Base-by-base conservation (phyloP, 768 basidiomycete genomes). In the Macrolepiota dolichaula region DNA sequence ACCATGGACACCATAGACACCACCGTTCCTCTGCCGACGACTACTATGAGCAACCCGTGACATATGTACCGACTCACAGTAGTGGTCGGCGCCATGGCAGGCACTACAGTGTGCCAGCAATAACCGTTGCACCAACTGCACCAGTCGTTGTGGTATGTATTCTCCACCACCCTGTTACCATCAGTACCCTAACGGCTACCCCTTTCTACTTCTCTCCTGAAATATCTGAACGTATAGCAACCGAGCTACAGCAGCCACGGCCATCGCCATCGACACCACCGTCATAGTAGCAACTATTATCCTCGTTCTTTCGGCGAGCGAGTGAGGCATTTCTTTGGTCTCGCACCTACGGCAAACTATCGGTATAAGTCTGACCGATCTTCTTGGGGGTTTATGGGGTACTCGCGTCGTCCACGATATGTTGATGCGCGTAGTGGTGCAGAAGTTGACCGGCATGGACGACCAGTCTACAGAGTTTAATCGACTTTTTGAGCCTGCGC, bases 321-420 rank as follows among this genome's bases (percentile, higher is more conserved):
- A 50, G 58, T 85, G 35, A 77, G 80, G 42, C 80, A 78, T 32
- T 84, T 85, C 73, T 82, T 85, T 63, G 83, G 83, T 19, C 71
- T 85, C 19, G 77, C 78, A 6, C 77, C 76, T 6, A 70, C 68
- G 25, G 65, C 72, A 29, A 73, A 73, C 52, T 74, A 78, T 63
- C 77, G 75, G 55, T 77, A 79, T 66, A 77, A 77, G 63, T 76
- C 76, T 29, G 74, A 78, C 66, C 71, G 73, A 56, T 74, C 75
- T 49, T 77, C 77, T 1, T 85, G 82, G 83, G 83, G 83, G 2
- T 83, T 85, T 72, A 75, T 85, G 69, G 82, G 83, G 1, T 79
- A 77, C 62, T 83, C 81, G 25, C 76, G 77, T 22, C 73, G 81
- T 61, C 77, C 75, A 54, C 72, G 76, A 62, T 85, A 82, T 66